Evolutionary conservation across 352 stramenopile genomes (phyloP).

Genomic region (Phytopythium cucurbitacearum): DNA sequence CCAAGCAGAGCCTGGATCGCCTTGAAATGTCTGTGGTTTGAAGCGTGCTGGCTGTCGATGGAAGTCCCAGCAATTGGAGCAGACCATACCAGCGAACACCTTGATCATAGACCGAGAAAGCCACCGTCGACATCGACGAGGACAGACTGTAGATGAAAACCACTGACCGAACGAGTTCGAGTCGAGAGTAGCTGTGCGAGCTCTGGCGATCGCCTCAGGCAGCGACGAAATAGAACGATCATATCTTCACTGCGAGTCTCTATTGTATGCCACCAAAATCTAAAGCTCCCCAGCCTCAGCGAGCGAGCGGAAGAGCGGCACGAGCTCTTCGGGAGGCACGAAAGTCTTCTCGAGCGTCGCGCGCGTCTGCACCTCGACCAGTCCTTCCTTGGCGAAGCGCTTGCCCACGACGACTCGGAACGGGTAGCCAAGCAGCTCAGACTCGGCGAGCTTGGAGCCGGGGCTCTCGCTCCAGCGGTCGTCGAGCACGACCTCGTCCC

Average conservation of each 20-base stretch:
- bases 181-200: no score
- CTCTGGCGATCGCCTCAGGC: no score
- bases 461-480: slow-evolving; percentile 80
- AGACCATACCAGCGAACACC: slow-evolving; percentile 5
- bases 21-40: no score
- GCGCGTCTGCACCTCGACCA: slow-evolving; percentile 73
- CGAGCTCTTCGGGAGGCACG: slow-evolving; percentile 34
- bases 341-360: slow-evolving; percentile 64
- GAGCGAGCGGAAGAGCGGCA: slow-evolving; percentile 28
- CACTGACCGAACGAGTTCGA: no score
- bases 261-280: no score
- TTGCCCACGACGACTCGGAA: slow-evolving; percentile 84
- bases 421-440: slow-evolving; percentile 84
- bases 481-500: slow-evolving; percentile 74
- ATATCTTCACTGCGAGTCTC: no score
- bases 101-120: not conserved
- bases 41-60: not conserved
- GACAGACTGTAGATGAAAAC: no score
- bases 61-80: no score
- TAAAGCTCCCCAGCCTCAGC: not conserved
- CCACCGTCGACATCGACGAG: no score
- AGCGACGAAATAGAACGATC: no score
- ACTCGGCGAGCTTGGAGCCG: slow-evolving; percentile 78
- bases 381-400: slow-evolving; percentile 62
- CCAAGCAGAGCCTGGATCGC: no score